Evolutionary conservation across 495 filamentous ascomycete genomes (phyloP), one percentile per base, ranked within the genome.

Genomic region (Ascodesmis nigricans): DNA sequence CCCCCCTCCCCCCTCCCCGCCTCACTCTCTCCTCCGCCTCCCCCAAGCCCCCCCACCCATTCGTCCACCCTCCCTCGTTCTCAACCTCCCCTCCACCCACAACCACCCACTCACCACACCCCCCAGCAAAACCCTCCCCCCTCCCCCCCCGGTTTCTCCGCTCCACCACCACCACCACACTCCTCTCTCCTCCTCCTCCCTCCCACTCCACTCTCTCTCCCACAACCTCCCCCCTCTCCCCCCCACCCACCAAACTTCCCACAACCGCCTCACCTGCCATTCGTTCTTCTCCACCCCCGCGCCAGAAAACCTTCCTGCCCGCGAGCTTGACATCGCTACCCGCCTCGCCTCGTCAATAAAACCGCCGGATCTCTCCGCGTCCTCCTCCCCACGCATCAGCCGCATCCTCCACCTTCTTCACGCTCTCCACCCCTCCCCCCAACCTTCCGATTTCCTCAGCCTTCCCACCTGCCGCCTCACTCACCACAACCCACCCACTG

Each of bases 91-190:
- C 49, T 46, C 42, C 47, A 47, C 49, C 47, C 47, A 48, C 39
- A 42, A 43, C 38, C 45, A 42, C 48, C 46, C 39, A 40, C 43
- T n/a, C 36, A 50, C 50, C 47, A 51, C 53, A 46, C 50, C 49
- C 45, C 43, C 36, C 55, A 52, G 39, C 49, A 49, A 37, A 36
- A 39, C 36, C 18, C 33, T 28, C 28, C 27, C 31, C 20, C 20
- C 40, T 40, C 44, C 39, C 45, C 46, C 33, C 50, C 47, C n/a
- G n/a, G n/a, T n/a, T 44, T 47, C 40, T 45, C 43, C 44, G 45
- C 47, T 50, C 47, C 46, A 45, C 41, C 44, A 42, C 38, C 44
- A 44, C 47, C 48, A 41, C 40, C 42, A 10, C 39, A 52, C 50
- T 46, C 51, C 53, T 48, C 49, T 46, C 45, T 43, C 35, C 56